Evolutionary conservation across 345 rosid species (phyloP).

Genomic region (Nephelium lappaceum): DNA sequence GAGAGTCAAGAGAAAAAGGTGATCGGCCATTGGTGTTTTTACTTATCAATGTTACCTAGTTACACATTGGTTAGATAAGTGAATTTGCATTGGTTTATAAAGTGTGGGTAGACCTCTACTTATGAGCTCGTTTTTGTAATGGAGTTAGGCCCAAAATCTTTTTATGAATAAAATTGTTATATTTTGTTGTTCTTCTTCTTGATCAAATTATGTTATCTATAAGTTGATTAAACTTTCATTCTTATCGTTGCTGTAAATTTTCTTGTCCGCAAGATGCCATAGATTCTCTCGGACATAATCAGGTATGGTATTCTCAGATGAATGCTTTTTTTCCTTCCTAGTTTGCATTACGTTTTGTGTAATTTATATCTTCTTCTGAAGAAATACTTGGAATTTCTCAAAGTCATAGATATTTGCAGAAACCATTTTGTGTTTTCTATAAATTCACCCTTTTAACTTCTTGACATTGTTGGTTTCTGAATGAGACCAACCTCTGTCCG

Average conservation of each 20-base stretch:
- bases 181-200: neutral
- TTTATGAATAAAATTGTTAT: neutral
- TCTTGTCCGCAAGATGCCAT: constrained; percentile 83
- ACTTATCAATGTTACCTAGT: too few species aligned
- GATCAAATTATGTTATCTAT: neutral
- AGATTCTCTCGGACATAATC: constrained; percentile 73
- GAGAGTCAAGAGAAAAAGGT: constrained; percentile 88
- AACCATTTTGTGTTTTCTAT: too few species aligned
- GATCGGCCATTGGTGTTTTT: constrained; percentile 17
- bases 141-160: too few species aligned
- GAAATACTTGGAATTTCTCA: neutral
- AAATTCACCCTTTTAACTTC: neutral
- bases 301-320: constrained; percentile 45
- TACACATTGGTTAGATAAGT: too few species aligned
- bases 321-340: neutral
- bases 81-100: too few species aligned
- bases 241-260: neutral
- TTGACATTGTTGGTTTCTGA: neutral
- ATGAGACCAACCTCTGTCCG: neutral
- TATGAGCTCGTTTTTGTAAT: too few species aligned
- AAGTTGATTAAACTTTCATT: neutral
- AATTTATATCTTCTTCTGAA: neutral
- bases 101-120: too few species aligned
- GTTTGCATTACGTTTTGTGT: neutral
- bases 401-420: neutral